phyloP scores from a whole-genome alignment of 345 rosid species.

The Microcos paniculata region DNA sequence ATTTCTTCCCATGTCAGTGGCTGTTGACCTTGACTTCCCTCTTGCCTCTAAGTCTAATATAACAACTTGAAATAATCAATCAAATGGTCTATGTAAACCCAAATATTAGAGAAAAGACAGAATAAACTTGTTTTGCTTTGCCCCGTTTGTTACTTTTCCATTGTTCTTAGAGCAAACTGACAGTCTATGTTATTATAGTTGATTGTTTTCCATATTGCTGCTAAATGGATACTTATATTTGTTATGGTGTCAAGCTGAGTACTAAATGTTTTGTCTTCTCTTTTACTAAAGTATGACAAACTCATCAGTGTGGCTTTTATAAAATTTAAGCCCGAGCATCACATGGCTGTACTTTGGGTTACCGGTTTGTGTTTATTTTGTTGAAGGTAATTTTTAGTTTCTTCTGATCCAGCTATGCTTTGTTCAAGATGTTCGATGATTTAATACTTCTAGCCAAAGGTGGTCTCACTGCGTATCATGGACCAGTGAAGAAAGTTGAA shows the following conservation, averaged over 20 bases:
- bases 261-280: neutral
- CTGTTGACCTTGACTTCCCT: neutral
- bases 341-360: neutral
- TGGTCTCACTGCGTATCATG: constrained; percentile 77
- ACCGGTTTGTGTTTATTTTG: neutral
- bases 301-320: neutral
- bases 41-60: neutral
- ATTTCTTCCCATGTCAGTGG: neutral
- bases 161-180: neutral
- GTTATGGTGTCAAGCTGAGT: neutral
- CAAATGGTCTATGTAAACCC: neutral
- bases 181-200: neutral
- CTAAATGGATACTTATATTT: neutral
- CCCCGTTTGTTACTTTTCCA: neutral
- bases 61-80: neutral
- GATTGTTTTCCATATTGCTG: neutral
- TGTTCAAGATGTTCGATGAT: constrained; percentile 95
- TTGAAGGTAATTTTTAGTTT: constrained; percentile 19
- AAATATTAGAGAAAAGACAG: neutral
- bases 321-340: neutral
- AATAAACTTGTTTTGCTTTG: neutral
- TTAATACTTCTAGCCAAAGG: constrained; percentile 88
- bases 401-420: constrained; percentile 52
- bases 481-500: constrained; percentile 75
- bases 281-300: neutral